Base-by-base conservation (phyloP, 2,329 filamentous ascomycete species). In the Monosporascus sp. region DNA sequence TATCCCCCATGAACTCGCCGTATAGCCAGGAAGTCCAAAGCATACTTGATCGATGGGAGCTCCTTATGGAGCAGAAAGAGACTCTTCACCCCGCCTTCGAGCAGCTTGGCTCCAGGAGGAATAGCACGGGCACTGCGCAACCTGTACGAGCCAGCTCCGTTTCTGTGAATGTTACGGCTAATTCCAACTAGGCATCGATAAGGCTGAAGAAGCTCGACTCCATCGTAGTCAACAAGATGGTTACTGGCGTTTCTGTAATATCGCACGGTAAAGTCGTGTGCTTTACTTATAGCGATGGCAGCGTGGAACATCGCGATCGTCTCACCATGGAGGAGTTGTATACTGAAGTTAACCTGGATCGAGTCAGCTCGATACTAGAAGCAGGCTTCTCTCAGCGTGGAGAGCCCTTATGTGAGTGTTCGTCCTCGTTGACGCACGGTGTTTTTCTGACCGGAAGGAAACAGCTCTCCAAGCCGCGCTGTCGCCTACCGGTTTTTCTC, bases 31-130 rank as follows among this genome's bases (percentile, higher is more conserved):
- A 85, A 35, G 75, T 82, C 0, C 84, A 88, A 60, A 96, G 86
- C 60, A 81, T 92, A 41, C 78, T 97, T 57, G 86, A 91, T 58
- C 82, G 88, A 57, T 97, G 93, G 93, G 87, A 94, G 60, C 74
- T 96, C 15, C 68, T 93, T 9, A 78, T 80, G 35, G 84, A 88
- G 35, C 78, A 82, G 48, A 72, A 79, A n/a, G 83, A 87, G 58
- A 77, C 74, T 9, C 73, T 95, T 7, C 88, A 94, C 65, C 73
- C 86, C 2, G 87, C 87, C 14, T 93, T 96, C 66, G 87, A 91
- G 59, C 87, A 92, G 61, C 77, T 94, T 26, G 82, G 84, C 7
- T 68, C 68, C 44, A 82, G 87, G 60, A 84, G 83, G 63, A 84
- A 82, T 63, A 82, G 77, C 55, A 68, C 70, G 26, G 60, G 62